These are phyloP conservation scores for Kalmusia sp. DNA, from an alignment of 2,329 filamentous ascomycete genomes.

Conservation along the genomic window DNA sequence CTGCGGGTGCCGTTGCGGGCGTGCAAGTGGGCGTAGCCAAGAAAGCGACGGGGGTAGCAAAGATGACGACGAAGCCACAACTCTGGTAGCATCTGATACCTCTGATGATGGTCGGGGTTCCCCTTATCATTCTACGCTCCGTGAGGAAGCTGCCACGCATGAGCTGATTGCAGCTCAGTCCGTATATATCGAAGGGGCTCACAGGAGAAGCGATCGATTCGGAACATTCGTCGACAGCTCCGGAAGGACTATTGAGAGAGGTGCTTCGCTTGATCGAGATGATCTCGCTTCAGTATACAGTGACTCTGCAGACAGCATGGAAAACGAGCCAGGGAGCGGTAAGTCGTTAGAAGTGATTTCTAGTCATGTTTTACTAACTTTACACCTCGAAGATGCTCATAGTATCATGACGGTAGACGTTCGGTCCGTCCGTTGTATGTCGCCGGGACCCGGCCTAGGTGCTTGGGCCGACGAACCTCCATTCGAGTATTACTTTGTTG, in stretches of 20 bases:
- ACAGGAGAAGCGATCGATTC: background rate
- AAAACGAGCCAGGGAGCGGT: constrained; percentile 19
- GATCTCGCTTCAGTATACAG: constrained; percentile 8
- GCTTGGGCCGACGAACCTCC: constrained; percentile 16
- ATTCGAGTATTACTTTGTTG: constrained; percentile 30
- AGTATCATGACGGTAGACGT: constrained; percentile 15
- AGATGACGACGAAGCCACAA: constrained; percentile 18
- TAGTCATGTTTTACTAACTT: background rate
- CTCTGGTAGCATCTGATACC: constrained; percentile 15
- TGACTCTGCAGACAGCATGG: constrained; percentile 17
- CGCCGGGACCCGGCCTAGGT: constrained; percentile 32
- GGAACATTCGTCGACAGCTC: background rate
- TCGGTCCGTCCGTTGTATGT: constrained; percentile 22
- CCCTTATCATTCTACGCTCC: background rate
- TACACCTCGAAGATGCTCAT: constrained; percentile 1
- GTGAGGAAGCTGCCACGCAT: background rate
- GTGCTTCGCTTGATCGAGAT: background rate
- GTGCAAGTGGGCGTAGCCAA: constrained; percentile 9
- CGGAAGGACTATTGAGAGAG: background rate
- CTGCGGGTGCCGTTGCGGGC: constrained; percentile 24
- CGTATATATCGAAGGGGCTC: constrained; percentile 1
- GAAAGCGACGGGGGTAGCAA: constrained; percentile 14
- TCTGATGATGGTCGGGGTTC: background rate
- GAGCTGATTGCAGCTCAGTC: too few species aligned
- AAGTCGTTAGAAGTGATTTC: background rate